These are phyloP conservation scores for Trichoderma gamsii DNA, from an alignment of 495 filamentous ascomycete species.

Conservation along the genomic window DNA sequence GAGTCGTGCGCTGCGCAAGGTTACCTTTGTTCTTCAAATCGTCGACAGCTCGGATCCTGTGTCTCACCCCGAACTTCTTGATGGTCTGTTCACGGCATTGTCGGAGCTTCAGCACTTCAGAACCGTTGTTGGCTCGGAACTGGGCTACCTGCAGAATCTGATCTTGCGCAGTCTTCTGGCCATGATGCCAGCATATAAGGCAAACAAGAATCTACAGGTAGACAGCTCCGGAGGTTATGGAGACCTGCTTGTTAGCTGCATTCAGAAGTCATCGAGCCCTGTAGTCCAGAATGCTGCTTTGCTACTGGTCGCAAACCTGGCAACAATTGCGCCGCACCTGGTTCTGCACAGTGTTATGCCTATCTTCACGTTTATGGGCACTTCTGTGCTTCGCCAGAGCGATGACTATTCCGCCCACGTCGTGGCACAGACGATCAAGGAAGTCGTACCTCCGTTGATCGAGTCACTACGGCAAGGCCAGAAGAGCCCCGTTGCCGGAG, in stretches of 20 bases:
- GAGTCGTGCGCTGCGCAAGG: conserved; percentile 57
- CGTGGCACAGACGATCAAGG: conserved; percentile 79
- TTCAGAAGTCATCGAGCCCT: conserved; percentile 79
- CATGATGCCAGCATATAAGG: conserved; percentile 70
- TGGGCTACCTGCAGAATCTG: conserved; percentile 79
- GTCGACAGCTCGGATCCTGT: conserved; percentile 70
- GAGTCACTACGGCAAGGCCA: conserved; percentile 74
- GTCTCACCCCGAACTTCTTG: conserved; percentile 64
- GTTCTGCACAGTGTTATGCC: conserved; percentile 97
- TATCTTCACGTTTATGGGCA: conserved; percentile 96
- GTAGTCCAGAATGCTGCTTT: conserved; percentile 89
- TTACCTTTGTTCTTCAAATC: conserved; percentile 83
- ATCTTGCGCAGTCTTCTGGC: conserved; percentile 68
- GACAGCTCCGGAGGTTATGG: conserved; percentile 70
- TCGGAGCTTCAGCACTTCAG: conserved; percentile 79
- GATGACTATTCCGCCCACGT: conserved; percentile 95
- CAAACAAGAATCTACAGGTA: conserved; percentile 52
- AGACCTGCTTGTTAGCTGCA: conserved; percentile 84
- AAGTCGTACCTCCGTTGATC: conserved; percentile 86
- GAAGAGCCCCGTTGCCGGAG: conserved; percentile 66
- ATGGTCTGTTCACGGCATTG: conserved; percentile 71
- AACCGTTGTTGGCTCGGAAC: conserved; percentile 60
- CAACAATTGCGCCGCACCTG: conserved; percentile 75
- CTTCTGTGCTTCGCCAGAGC: conserved; percentile 76
- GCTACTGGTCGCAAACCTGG: conserved; percentile 77